Evolutionary conservation across 441 rosid genomes (phyloP), one percentile per base, ranked within the genome.

Genomic region (Pelargonium citronellum): DNA sequence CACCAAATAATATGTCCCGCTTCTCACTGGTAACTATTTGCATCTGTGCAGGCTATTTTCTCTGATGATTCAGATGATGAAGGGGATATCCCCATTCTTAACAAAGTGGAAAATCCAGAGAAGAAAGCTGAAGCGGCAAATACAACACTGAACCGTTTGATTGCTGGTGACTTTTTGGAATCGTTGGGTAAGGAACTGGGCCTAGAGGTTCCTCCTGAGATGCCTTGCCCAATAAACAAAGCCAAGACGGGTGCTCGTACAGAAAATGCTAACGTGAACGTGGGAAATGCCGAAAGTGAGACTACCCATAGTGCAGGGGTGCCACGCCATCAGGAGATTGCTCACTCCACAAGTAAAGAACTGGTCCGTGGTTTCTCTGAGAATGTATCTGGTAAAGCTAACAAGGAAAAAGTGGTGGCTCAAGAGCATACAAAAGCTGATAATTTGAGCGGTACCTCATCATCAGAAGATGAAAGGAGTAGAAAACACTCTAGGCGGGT

Each of bases 171-270:
- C 72, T 95, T 92, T 69, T 72, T 95, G 68, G 97, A 95, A 80
- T 89, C 98, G 16, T 69, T 92, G 69, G 99, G 99, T 69, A 95
- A 89, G 82, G 99, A 95, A 82, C 86, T 95, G 53, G 97, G 99
- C 20, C 77, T 95, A 15, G 98, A 89, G 81, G 99, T 95, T 74
- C 98, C 98, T 43, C 84, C 91, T 73, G 91, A 90, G 72, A 62
- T 69, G 39, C 80, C 89, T 4, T 69, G 79, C 74, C 19, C 82
- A 5, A 78, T 66, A 15, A 80, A 58, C 71, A 83, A 78, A 61
- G 61, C 77, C 37, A 64, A 37, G 53, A 15, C 46, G 61, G 67
- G 69, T 30, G 66, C 75, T 0, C 78, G 69, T 71, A 87, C 75
- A 67, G 89, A 82, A 72, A 66, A 73, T 68, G 46, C 67, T 55